phyloP scores from a whole-genome alignment of 1,284 basidiomycete genomes.

The Fomitopsis palustris region DNA sequence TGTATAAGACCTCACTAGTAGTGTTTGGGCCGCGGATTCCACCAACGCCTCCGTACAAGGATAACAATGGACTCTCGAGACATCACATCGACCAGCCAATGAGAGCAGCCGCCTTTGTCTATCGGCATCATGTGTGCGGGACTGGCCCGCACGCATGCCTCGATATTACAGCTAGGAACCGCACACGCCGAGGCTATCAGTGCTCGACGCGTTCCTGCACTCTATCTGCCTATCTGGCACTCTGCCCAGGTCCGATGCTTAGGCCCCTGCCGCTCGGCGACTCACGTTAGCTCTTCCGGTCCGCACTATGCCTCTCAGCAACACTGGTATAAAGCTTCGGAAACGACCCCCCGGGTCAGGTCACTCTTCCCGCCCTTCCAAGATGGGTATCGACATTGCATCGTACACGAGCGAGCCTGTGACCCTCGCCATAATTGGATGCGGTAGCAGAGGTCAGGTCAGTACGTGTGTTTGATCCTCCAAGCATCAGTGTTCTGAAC shows the following conservation, averaged over 20 bases:
- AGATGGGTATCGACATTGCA: constrained; percentile 24
- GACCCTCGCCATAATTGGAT: constrained; percentile 61
- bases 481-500: background rate
- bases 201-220: background rate
- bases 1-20: too few species aligned
- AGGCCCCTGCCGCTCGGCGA: background rate
- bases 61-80: background rate
- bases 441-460: constrained; percentile 78
- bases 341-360: background rate
- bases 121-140: background rate
- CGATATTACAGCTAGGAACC: background rate
- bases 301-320: background rate
- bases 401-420: constrained; percentile 29
- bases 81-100: background rate
- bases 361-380: constrained; percentile 5
- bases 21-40: too few species aligned
- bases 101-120: background rate
- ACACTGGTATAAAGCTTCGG: background rate
- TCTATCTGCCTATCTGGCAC: background rate
- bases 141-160: too few species aligned
- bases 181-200: background rate
- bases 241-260: background rate
- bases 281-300: background rate
- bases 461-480: constrained; percentile 4
- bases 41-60: too few species aligned